These are phyloP conservation scores for Colletotrichum nymphaeae DNA, from an alignment of 2,329 filamentous ascomycete genomes.

Conservation along the genomic window DNA sequence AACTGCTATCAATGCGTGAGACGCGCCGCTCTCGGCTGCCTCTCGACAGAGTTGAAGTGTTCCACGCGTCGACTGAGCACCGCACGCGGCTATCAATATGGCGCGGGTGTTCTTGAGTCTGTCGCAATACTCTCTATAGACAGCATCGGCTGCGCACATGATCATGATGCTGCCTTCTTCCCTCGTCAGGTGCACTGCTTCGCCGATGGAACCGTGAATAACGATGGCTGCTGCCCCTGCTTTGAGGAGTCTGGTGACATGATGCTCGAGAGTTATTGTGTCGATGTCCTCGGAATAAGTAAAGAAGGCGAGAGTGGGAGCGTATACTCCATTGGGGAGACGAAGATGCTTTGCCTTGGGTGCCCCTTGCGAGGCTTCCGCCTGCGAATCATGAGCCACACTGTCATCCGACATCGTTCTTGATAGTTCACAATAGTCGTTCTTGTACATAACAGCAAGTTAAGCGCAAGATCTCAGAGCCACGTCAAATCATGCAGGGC, in stretches of 20 bases:
- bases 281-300: slow-evolving; percentile 48
- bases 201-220: slow-evolving; percentile 79
- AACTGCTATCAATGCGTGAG: slow-evolving; percentile 75
- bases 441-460: too few species aligned
- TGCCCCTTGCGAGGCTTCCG: slow-evolving; percentile 1
- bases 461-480: not conserved
- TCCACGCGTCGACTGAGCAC: slow-evolving; percentile 75
- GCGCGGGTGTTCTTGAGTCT: slow-evolving; percentile 54
- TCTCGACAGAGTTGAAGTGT: slow-evolving; percentile 74
- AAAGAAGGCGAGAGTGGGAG: slow-evolving; percentile 52
- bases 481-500: too few species aligned
- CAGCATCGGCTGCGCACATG: slow-evolving; percentile 73
- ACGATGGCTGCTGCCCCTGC: slow-evolving; percentile 75
- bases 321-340: slow-evolving; percentile 47
- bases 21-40: slow-evolving; percentile 71
- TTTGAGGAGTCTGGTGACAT: slow-evolving; percentile 52
- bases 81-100: slow-evolving; percentile 78
- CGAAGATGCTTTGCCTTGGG: slow-evolving; percentile 21
- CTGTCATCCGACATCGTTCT: slow-evolving; percentile 2
- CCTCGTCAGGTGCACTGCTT: slow-evolving; percentile 77
- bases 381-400: not conserved
- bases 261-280: slow-evolving; percentile 44
- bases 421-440: not conserved
- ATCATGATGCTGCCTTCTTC: slow-evolving; percentile 77
- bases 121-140: slow-evolving; percentile 72